phyloP scores from a whole-genome alignment of 2,329 filamentous ascomycete species.

The Sclerotiophoma versabilis region DNA sequence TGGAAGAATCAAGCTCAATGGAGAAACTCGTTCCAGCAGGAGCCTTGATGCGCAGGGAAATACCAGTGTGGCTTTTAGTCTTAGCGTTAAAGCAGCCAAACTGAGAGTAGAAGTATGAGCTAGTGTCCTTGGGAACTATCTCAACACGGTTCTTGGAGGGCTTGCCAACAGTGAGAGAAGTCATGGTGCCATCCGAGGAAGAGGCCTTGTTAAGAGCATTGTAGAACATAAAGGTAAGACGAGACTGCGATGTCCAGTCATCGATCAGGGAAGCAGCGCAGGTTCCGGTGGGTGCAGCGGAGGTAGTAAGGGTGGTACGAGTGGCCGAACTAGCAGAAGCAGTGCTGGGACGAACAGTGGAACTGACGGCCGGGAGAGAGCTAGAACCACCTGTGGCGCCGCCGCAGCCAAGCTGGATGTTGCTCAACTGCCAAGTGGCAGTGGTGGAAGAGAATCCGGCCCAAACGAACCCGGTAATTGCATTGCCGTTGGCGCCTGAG shows the following conservation, averaged over 20 bases:
- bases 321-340: conserved; percentile 10
- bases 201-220: conserved; percentile 64
- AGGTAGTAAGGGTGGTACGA: conserved; percentile 13
- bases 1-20: conserved; percentile 60
- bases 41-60: conserved; percentile 64
- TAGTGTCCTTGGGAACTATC: conserved; percentile 57
- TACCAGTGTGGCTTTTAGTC: conserved; percentile 59
- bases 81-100: conserved; percentile 62
- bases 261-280: conserved; percentile 61
- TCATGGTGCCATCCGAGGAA: conserved; percentile 65
- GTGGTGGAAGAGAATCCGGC: conserved; percentile 49
- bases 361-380: conserved; percentile 5
- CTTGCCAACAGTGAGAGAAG: conserved; percentile 61
- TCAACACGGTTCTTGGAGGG: conserved; percentile 57
- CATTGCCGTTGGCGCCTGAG: conserved; percentile 58
- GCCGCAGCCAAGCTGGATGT: conserved; percentile 56
- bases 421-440: conserved; percentile 58
- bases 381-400: conserved; percentile 16
- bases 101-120: conserved; percentile 66
- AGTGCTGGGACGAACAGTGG: conserved; percentile 9
- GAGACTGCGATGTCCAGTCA: conserved; percentile 68
- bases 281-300: conserved; percentile 35
- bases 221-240: conserved; percentile 67
- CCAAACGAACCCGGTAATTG: conserved; percentile 57
- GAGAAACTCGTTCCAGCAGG: conserved; percentile 59